These are phyloP conservation scores for Alternaria ventricosa DNA, from an alignment of 2,329 filamentous ascomycete species.

Conservation along the genomic window DNA sequence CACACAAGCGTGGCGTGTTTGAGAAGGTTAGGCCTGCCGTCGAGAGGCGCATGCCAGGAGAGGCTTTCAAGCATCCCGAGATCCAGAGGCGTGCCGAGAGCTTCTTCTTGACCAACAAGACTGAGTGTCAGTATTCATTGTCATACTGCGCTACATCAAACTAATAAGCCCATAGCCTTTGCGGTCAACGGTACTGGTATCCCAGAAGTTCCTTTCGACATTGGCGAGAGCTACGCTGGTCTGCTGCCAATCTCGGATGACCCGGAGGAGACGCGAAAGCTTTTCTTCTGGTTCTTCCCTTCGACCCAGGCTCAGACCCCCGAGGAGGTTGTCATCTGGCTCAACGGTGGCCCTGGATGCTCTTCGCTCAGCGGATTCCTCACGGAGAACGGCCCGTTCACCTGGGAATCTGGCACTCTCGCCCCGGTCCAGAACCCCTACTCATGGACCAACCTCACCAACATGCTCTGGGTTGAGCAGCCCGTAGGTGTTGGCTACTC, in stretches of 20 bases:
- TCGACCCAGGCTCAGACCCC: conserved; percentile 57
- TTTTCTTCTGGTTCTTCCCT: conserved; percentile 72
- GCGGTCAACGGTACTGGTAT: conserved; percentile 69
- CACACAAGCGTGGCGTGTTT: conserved; percentile 36
- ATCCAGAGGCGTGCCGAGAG: conserved; percentile 43
- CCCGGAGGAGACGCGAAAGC: conserved; percentile 57
- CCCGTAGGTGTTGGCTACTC: conserved; percentile 56
- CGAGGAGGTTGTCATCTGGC: conserved; percentile 67
- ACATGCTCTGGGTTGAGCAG: conserved; percentile 56
- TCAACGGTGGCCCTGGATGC: conserved; percentile 51
- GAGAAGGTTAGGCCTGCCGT: conserved; percentile 32
- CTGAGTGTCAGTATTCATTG: conserved; percentile 30
- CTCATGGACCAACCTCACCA: conserved; percentile 65
- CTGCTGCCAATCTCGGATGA: conserved; percentile 63
- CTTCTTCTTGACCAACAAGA: conserved; percentile 43
- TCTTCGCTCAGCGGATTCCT: conserved; percentile 70
- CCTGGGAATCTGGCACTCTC: conserved; percentile 68
- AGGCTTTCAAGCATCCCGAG: conserved; percentile 41
- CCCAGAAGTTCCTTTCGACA: conserved; percentile 73
- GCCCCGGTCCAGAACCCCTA: conserved; percentile 70
- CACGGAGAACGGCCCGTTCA: conserved; percentile 74
- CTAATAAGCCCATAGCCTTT: conserved; percentile 58
- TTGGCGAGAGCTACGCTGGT: conserved; percentile 71
- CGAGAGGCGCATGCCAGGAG: conserved; percentile 34
- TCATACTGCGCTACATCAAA: too few relatives aligned